phyloP scores from a whole-genome alignment of 805 yeast genomes.

The Candida dendrica region DNA sequence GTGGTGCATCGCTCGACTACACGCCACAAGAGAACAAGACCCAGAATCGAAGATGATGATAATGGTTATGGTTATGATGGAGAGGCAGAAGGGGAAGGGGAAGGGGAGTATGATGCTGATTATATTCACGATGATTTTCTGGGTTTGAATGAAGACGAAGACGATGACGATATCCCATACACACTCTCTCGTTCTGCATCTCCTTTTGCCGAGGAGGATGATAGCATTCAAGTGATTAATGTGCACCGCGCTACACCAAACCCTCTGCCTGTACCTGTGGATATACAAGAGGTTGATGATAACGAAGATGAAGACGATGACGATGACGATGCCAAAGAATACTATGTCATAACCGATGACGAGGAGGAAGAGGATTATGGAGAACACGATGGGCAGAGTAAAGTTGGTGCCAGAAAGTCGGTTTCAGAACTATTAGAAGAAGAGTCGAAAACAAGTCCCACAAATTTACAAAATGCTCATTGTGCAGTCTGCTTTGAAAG shows the following conservation, averaged over 20 bases:
- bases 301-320: slow-evolving; percentile 13
- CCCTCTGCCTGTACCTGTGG: neutral
- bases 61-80: too few species aligned
- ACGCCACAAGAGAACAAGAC: too few species aligned
- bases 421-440: slow-evolving; percentile 26
- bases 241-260: neutral
- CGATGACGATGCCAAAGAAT: slow-evolving; percentile 10
- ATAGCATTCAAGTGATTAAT: slow-evolving; percentile 1
- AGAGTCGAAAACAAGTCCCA: slow-evolving; percentile 5
- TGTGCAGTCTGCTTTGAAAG: slow-evolving; percentile 55
- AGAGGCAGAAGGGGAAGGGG: neutral
- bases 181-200: slow-evolving; percentile 19
- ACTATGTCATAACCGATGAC: slow-evolving; percentile 14
- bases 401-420: slow-evolving; percentile 18
- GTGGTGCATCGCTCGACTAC: too few species aligned
- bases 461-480: slow-evolving; percentile 12
- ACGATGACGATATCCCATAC: slow-evolving; percentile 21
- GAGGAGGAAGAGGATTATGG: slow-evolving; percentile 9
- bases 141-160: slow-evolving; percentile 7
- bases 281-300: slow-evolving; percentile 3
- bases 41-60: too few species aligned
- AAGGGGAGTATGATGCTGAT: neutral
- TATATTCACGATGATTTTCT: too few species aligned
- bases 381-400: slow-evolving; percentile 4
- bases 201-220: slow-evolving; percentile 9